A percentile compares a stretch with the other conserved stretches of the same genome.
These are phyloP conservation scores for Vitrella brassicaformis DNA, from an alignment of 73 alveolate species.

Conservation along the genomic window DNA sequence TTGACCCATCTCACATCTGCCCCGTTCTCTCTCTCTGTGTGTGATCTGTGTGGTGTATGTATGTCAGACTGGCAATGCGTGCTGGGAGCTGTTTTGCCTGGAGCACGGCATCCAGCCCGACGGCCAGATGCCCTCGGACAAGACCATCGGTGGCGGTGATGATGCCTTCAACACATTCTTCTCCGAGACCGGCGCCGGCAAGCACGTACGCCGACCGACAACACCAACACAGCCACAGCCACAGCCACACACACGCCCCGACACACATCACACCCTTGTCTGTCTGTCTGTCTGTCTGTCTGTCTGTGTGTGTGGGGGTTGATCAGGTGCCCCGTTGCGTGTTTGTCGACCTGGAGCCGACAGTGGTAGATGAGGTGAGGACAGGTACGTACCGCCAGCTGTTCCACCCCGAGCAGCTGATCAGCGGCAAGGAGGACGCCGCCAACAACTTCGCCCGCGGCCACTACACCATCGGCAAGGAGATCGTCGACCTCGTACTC, in stretches of 20 bases:
- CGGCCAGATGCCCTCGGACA: slow-evolving; percentile 86
- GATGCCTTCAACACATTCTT: slow-evolving; percentile 85
- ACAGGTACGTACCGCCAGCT: slow-evolving; percentile 80
- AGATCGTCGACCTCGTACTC: slow-evolving; percentile 75
- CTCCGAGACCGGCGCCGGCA: slow-evolving; percentile 89
- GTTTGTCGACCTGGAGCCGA: slow-evolving; percentile 73
- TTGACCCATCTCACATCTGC: too few species aligned
- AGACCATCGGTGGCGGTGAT: slow-evolving; percentile 75
- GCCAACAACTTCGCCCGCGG: slow-evolving; percentile 94
- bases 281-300: too few species aligned
- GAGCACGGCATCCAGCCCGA: slow-evolving; percentile 93
- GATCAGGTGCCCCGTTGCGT: slow-evolving; percentile 75
- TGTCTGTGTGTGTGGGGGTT: too few species aligned
- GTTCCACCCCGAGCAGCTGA: slow-evolving; percentile 64
- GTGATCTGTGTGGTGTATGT: too few species aligned
- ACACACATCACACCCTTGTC: too few species aligned
- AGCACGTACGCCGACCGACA: slow-evolving; percentile 87
- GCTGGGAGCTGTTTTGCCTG: slow-evolving; percentile 95
- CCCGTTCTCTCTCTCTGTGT: too few species aligned
- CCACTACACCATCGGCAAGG: slow-evolving; percentile 77
- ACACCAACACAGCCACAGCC: too few species aligned
- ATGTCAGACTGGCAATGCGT: slow-evolving; percentile 91
- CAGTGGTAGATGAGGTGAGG: slow-evolving; percentile 84
- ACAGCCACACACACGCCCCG: too few species aligned
- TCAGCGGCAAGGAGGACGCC: slow-evolving; percentile 67